Conservation (phyloP, 495 filamentous ascomycete species). For the Tuber umbilicatum region DNA sequence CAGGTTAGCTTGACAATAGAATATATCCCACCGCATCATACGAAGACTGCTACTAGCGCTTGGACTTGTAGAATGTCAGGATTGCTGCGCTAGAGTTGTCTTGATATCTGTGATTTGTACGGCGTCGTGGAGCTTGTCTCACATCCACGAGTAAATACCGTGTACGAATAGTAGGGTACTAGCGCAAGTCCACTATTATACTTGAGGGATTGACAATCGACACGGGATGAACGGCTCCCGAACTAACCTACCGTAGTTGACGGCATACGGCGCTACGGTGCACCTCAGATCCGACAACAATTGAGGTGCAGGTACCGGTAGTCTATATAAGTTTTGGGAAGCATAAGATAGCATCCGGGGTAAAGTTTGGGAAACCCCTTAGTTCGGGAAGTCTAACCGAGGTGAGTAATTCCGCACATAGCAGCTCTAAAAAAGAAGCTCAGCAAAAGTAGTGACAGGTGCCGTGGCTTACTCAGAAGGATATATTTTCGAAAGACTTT, state of each 20-base stretch:
- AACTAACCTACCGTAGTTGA: neutral
- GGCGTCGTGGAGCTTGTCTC: neutral
- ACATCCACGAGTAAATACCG: neutral
- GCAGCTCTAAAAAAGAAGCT: neutral
- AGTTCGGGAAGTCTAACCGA: neutral
- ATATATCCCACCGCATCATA: neutral
- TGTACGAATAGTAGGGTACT: neutral
- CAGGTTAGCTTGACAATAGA: neutral
- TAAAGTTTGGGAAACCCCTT: neutral
- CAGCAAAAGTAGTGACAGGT: neutral
- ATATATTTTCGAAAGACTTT: neutral
- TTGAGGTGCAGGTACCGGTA: neutral
- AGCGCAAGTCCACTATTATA: neutral
- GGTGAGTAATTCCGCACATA: neutral
- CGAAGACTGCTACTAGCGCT: neutral
- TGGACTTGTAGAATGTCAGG: neutral
- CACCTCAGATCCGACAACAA: constrained; percentile 1
- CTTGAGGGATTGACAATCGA: neutral
- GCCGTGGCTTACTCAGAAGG: neutral
- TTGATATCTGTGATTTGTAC: neutral
- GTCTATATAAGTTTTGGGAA: neutral
- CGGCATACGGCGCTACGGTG: neutral
- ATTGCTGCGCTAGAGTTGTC: neutral
- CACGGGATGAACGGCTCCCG: neutral
- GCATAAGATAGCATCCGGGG: neutral